Evolutionary conservation across 2,329 filamentous ascomycete genomes (phyloP).

Genomic region (Eutypella sp.): DNA sequence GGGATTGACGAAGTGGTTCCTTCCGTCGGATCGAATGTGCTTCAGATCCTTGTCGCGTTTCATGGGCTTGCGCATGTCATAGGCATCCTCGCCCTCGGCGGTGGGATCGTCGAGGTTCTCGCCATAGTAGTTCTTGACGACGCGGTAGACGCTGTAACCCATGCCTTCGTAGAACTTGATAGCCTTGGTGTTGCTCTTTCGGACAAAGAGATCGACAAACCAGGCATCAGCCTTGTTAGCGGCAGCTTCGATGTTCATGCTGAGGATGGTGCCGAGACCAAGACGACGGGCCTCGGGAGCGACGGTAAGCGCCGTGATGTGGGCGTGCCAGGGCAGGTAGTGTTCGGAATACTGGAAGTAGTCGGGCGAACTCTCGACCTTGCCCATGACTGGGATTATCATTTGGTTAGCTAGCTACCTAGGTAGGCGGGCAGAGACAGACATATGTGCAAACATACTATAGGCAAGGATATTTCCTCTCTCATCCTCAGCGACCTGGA

Average conservation of each 20-base stretch:
- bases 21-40: slow-evolving; percentile 77
- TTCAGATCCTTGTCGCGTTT: slow-evolving; percentile 70
- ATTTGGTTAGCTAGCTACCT: neutral
- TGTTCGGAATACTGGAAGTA: slow-evolving; percentile 72
- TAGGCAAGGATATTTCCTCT: slow-evolving; percentile 91
- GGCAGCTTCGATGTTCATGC: slow-evolving; percentile 72
- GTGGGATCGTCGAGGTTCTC: slow-evolving; percentile 68
- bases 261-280: slow-evolving; percentile 81
- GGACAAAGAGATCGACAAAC: slow-evolving; percentile 95
- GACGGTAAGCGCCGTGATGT: slow-evolving; percentile 93
- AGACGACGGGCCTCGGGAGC: slow-evolving; percentile 79
- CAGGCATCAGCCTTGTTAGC: slow-evolving; percentile 80
- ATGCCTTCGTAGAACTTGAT: slow-evolving; percentile 85
- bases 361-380: slow-evolving; percentile 81
- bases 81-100: slow-evolving; percentile 73
- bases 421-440: slow-evolving; percentile 19
- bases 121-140: slow-evolving; percentile 88
- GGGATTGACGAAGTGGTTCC: slow-evolving; percentile 70
- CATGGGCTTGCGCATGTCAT: slow-evolving; percentile 93
- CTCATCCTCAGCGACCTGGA: slow-evolving; percentile 83
- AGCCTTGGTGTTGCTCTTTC: slow-evolving; percentile 80
- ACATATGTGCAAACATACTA: slow-evolving; percentile 51
- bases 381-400: slow-evolving; percentile 82
- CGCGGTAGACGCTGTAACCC: slow-evolving; percentile 86
- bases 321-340: slow-evolving; percentile 98